Conservation (phyloP, 2,329 filamentous ascomycete genomes). For the Fusarium multiceps region DNA sequence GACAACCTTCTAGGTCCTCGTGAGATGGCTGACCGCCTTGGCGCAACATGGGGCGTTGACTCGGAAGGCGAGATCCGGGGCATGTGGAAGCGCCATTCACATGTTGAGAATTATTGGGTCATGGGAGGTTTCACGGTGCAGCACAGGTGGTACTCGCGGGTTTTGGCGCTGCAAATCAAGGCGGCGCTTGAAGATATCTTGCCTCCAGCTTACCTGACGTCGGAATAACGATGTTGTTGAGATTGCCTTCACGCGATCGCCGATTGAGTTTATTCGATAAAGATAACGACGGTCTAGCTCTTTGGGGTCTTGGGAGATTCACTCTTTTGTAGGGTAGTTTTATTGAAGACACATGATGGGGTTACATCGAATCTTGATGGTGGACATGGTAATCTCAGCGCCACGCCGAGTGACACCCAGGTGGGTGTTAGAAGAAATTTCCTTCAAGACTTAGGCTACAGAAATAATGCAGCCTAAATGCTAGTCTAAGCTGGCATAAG, state of each 20-base stretch:
- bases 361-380: neutral
- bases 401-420: neutral
- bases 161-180: slow-evolving; percentile 35
- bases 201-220: slow-evolving; percentile 19
- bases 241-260: neutral
- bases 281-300: neutral
- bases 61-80: slow-evolving; percentile 31
- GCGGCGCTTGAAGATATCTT: slow-evolving; percentile 22
- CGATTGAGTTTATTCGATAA: neutral
- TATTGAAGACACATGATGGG: neutral
- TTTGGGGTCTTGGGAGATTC: neutral
- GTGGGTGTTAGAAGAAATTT: no score
- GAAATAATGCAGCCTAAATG: no score
- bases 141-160: slow-evolving; percentile 30
- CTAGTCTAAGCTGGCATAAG: no score
- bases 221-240: neutral
- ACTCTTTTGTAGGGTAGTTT: neutral
- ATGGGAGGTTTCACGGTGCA: slow-evolving; percentile 34
- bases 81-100: slow-evolving; percentile 36
- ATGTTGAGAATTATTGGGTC: slow-evolving; percentile 31
- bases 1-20: neutral
- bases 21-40: slow-evolving; percentile 8
- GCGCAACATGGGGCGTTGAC: slow-evolving; percentile 30
- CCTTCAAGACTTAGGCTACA: no score
- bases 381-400: neutral